Evolutionary conservation across 495 filamentous ascomycete species (phyloP), one percentile per base, ranked within the genome.

Genomic region (Podospora pseudoanserina): DNA sequence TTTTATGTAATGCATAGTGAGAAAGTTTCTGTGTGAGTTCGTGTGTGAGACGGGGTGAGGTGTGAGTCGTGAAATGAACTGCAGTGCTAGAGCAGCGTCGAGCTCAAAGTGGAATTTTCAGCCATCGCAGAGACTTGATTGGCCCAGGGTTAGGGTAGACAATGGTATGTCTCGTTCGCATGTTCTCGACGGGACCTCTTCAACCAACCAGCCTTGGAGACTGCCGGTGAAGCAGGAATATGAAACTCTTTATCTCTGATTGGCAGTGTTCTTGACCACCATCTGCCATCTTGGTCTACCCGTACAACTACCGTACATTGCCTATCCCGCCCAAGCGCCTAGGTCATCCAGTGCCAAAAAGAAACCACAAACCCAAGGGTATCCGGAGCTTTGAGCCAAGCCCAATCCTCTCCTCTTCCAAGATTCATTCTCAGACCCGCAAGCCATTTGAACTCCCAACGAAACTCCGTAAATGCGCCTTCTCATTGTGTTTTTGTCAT

Each of bases 1-100:
- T 30, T 91, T 89, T 67, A 93, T 86, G 80, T 94, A 95, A 72
- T 92, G 89, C 87, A 88, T 89, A 11, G 39, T 49, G 15, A 49
- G 39, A 49, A 11, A 49, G 15, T 16, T 18, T 30, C 20, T 3
- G 28, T 44, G 20, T 2, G 53, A 7, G 3, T 28, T 28, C 19
- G 65, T 15, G 32, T 11, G 56, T 23, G 27, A 49, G 60, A 9
- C 3, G n/a, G 28, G n/a, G 59, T 49, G 60, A 28, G 23, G 27
- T 19, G 16, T 4, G 28, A 28, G 61, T 20, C 0, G 27, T 9
- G 23, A 61, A 11, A 1, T 28, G 59, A 61, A 11, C 39, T 23
- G 23, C 23, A 23, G 20, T 49, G 39, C 9, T 49, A 19, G 1
- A 13, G 39, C 39, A 49, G 9, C 15, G 2, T 49, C 39, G 13